A percentile compares a stretch with the other conserved stretches of the same genome.
phyloP scores from a whole-genome alignment of 1,284 basidiomycete species.

The Thecaphora thlaspeos region DNA sequence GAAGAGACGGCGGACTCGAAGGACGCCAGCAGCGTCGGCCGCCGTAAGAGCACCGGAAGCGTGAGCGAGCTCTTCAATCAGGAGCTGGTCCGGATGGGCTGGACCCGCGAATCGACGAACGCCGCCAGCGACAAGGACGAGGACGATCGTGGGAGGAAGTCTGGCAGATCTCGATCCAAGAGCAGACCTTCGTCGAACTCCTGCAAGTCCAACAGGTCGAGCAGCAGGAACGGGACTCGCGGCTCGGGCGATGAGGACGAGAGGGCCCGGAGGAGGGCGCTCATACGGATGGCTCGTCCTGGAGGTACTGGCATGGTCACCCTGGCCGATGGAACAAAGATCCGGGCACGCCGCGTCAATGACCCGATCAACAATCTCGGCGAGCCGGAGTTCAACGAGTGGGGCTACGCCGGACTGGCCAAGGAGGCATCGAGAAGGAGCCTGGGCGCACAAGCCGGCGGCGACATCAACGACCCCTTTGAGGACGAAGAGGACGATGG shows the following conservation, averaged over 20 bases:
- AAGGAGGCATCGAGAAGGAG: slow-evolving; percentile 30
- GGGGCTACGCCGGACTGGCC: slow-evolving; percentile 54
- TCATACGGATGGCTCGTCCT: slow-evolving; percentile 47
- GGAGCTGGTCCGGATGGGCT: slow-evolving; percentile 5
- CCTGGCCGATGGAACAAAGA: slow-evolving; percentile 52
- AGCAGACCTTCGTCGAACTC: not conserved
- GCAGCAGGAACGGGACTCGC: slow-evolving; percentile 27
- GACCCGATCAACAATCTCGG: slow-evolving; percentile 28
- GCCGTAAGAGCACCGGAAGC: slow-evolving; percentile 30
- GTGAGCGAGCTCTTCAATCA: slow-evolving; percentile 11
- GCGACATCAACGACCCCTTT: not conserved
- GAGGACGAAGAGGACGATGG: slow-evolving; percentile 33
- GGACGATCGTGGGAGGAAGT: slow-evolving; percentile 24
- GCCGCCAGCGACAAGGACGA: slow-evolving; percentile 23
- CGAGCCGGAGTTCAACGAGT: slow-evolving; percentile 41
- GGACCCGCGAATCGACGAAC: not conserved
- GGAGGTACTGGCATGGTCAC: slow-evolving; percentile 57
- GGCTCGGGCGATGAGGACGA: slow-evolving; percentile 43
- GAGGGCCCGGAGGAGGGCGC: slow-evolving; percentile 39
- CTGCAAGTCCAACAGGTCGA: slow-evolving; percentile 25
- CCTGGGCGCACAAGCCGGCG: slow-evolving; percentile 19
- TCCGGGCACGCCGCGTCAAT: slow-evolving; percentile 49
- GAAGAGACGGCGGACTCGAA: slow-evolving; percentile 11
- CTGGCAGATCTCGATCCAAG: slow-evolving; percentile 9
- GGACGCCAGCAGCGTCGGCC: slow-evolving; percentile 11